Base-by-base conservation (phyloP, 495 filamentous ascomycete species). In the Aspergillus sclerotiicarbonarius region DNA sequence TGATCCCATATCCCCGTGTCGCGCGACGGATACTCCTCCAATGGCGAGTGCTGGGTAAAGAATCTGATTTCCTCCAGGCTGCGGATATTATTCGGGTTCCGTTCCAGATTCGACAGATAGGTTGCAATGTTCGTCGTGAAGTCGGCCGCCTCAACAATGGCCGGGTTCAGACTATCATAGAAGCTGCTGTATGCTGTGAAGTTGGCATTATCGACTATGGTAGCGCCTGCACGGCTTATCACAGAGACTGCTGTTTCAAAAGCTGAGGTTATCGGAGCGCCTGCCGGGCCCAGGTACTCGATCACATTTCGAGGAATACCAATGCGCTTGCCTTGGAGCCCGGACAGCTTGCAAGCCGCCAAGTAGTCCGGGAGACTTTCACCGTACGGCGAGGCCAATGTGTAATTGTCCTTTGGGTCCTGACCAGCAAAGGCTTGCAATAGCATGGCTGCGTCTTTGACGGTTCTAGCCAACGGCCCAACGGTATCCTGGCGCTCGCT, bases 371-470 rank as follows among this genome's bases (percentile, higher is more conserved):
- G 79, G 8, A 74, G 55, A 0, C 51, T 60, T 32, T 67, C 60
- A n/a, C 63, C 64, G 56, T 73, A 75, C 1, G 81, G 81, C 47
- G 74, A 76, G n/a, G 78, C 77, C 33, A 71, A 71, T 0, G 82
- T 84, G 67, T 82, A 83, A 59, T 83, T 83, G 39, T 71, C 67
- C 10, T 61, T 59, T 1, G 46, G 33, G 31, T 87, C 84, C 21
- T 62, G 57, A 1, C 85, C 84, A 0, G 81, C 84, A 39, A 89
- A 87, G 16, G 79, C 82, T 62, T 83, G 76, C 20, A 90, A 77
- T 5, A 88, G n/a, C 54, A 83, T 80, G 0, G 87, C 86, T 0
- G 86, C 86, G 62, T 90, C 87, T 60, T 79, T 82, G 56, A 90
- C 86, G 1, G 78, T 84, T 15, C 82, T 68, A 12, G 85, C 80